Evolutionary conservation across 2,329 filamentous ascomycete genomes (phyloP).

Genomic region (Aspergillus tamarii): DNA sequence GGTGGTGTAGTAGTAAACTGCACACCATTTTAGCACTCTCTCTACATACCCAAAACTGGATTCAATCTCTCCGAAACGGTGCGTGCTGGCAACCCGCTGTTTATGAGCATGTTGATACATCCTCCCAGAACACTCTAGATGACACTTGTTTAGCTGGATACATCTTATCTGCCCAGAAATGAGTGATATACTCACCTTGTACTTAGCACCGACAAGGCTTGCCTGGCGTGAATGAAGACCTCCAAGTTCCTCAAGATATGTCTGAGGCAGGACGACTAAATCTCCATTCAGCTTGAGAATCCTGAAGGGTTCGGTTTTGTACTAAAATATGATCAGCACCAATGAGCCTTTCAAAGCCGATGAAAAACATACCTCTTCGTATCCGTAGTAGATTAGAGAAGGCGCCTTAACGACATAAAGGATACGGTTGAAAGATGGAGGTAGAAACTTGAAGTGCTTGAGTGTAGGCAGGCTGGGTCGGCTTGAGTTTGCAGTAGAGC

Average conservation of each 20-base stretch:
- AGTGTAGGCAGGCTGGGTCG: slow-evolving; percentile 26
- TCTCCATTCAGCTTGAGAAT: slow-evolving; percentile 35
- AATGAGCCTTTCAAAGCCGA: neutral
- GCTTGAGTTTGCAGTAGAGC: neutral
- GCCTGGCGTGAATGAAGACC: slow-evolving; percentile 21
- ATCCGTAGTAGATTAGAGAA: slow-evolving; percentile 30
- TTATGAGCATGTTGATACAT: slow-evolving; percentile 31
- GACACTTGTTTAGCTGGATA: neutral
- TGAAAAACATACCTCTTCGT: slow-evolving; percentile 24
- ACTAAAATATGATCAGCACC: slow-evolving; percentile 20
- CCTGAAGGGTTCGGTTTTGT: slow-evolving; percentile 30
- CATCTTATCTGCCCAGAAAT: neutral
- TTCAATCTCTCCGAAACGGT: slow-evolving; percentile 31
- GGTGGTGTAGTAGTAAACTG: neutral
- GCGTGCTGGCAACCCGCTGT: slow-evolving; percentile 27
- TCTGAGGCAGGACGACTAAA: slow-evolving; percentile 31
- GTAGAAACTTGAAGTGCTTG: slow-evolving; percentile 24
- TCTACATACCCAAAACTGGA: slow-evolving; percentile 25
- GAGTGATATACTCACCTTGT: slow-evolving; percentile 21
- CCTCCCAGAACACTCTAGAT: slow-evolving; percentile 32
- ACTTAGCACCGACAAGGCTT: slow-evolving; percentile 34
- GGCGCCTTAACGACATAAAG: slow-evolving; percentile 28
- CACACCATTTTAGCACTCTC: neutral
- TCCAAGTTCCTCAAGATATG: slow-evolving; percentile 31
- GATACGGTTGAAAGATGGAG: slow-evolving; percentile 30